These are phyloP conservation scores for Kondoa malvinella DNA, from an alignment of 768 basidiomycete species.

Conservation along the genomic window DNA sequence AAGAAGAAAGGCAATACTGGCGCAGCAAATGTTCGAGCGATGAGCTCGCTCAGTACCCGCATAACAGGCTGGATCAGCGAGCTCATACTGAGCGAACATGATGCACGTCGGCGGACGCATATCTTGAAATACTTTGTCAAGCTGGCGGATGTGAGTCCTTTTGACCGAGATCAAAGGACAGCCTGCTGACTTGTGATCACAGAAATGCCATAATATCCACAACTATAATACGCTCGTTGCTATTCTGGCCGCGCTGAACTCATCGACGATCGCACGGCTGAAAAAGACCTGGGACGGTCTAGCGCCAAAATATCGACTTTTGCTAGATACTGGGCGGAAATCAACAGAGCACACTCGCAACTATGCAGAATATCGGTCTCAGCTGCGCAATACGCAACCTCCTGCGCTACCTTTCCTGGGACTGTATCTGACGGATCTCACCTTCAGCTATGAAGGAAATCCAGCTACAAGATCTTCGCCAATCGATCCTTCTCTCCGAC, in stretches of 20 bases:
- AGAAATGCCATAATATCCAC: constrained; percentile 67
- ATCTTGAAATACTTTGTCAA: constrained; percentile 87
- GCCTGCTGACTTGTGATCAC: constrained; percentile 11
- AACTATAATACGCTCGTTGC: constrained; percentile 90
- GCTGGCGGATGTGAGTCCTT: constrained; percentile 59
- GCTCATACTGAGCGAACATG: constrained; percentile 73
- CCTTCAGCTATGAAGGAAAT: constrained; percentile 91
- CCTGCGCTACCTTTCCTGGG: constrained; percentile 93
- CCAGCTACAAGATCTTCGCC: constrained; percentile 68
- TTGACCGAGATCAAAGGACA: constrained; percentile 5
- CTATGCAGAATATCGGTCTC: constrained; percentile 75
- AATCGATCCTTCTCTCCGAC: constrained; percentile 50
- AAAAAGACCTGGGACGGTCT: constrained; percentile 86
- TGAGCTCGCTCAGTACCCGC: constrained; percentile 72
- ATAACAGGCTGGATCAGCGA: constrained; percentile 95
- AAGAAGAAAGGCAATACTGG: constrained; percentile 46
- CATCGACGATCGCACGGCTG: constrained; percentile 78
- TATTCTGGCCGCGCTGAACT: constrained; percentile 83
- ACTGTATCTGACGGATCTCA: constrained; percentile 74
- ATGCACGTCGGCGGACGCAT: constrained; percentile 61
- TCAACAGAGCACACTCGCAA: constrained; percentile 82
- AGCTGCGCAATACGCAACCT: constrained; percentile 68
- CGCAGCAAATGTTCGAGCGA: constrained; percentile 47
- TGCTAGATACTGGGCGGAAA: constrained; percentile 61
- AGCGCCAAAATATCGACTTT: constrained; percentile 62